Percentiles rank a stretch among this genome's conserved stretches.
These are phyloP conservation scores for Amanita molliuscula DNA, from an alignment of 768 basidiomycete genomes.

Conservation along the genomic window DNA sequence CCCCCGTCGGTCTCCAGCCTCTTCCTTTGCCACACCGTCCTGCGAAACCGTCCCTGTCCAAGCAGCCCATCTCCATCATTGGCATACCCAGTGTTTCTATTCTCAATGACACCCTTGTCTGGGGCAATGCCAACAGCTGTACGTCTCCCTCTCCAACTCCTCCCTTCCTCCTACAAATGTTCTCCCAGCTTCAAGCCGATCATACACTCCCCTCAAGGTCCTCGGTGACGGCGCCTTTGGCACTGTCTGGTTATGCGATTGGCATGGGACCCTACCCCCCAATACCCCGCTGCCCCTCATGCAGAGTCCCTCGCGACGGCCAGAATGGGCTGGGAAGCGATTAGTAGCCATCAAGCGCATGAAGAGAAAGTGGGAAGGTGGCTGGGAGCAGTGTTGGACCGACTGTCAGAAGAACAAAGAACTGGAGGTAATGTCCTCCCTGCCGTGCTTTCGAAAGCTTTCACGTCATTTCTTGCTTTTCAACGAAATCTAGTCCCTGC, in stretches of 20 bases:
- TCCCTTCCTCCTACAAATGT: conserved; percentile 11
- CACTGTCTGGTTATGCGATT: conserved; percentile 97
- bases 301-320: conserved; percentile 89
- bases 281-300: conserved; percentile 87
- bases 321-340: conserved; percentile 90
- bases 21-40: conserved; percentile 24
- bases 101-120: conserved; percentile 55
- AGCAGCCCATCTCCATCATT: conserved; percentile 56
- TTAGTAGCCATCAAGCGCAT: conserved; percentile 97
- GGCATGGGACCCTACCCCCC: conserved; percentile 92
- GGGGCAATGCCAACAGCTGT: conserved; percentile 68
- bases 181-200: conserved; percentile 64
- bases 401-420: conserved; percentile 95
- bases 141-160: conserved; percentile 21
- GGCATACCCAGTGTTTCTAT: conserved; percentile 74
- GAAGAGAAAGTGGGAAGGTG: conserved; percentile 97
- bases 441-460: background rate
- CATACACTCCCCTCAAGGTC: conserved; percentile 91
- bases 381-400: conserved; percentile 98
- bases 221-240: conserved; percentile 98
- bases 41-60: conserved; percentile 22
- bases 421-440: conserved; percentile 56
- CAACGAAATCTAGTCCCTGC: conserved; percentile 59
- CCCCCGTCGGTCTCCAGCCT: conserved; percentile 36
- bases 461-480: background rate